A percentile compares a stretch with the other conserved stretches of the same genome.
Evolutionary conservation across 2,329 filamentous ascomycete genomes (phyloP).

Genomic region (Alternaria brassicicola): DNA sequence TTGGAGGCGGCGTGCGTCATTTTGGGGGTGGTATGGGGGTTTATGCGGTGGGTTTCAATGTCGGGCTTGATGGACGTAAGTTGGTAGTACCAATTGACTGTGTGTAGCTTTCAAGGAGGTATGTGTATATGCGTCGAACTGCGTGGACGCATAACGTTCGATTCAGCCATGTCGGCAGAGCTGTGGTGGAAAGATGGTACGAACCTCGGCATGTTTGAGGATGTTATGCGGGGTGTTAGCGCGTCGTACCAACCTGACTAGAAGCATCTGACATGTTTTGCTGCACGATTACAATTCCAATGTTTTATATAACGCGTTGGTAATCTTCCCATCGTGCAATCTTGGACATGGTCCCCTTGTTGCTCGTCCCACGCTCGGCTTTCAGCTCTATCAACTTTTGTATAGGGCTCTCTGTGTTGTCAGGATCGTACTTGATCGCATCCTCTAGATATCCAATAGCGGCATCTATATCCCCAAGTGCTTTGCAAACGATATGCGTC

Average conservation of each 20-base stretch:
- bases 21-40: background rate
- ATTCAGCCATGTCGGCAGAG: conserved; percentile 18
- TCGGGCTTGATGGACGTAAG: background rate
- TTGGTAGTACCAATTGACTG: background rate
- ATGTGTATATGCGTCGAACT: background rate
- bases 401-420: background rate
- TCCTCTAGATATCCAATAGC: conserved; percentile 11
- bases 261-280: background rate
- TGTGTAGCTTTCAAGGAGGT: background rate
- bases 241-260: background rate
- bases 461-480: conserved; percentile 9
- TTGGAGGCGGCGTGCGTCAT: conserved; percentile 42
- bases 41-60: background rate
- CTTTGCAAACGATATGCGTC: conserved; percentile 12
- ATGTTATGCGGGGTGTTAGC: conserved; percentile 11
- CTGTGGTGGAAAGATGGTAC: conserved; percentile 17
- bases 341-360: background rate
- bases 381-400: background rate
- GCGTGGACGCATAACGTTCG: conserved; percentile 1
- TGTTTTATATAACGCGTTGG: background rate
- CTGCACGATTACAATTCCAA: background rate
- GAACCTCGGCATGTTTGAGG: conserved; percentile 26
- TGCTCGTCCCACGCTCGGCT: background rate
- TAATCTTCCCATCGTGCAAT: background rate
- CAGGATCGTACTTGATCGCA: background rate